These are phyloP conservation scores for Larix kaempferi DNA, from an alignment of 75 land plant genomes.

Conservation along the genomic window DNA sequence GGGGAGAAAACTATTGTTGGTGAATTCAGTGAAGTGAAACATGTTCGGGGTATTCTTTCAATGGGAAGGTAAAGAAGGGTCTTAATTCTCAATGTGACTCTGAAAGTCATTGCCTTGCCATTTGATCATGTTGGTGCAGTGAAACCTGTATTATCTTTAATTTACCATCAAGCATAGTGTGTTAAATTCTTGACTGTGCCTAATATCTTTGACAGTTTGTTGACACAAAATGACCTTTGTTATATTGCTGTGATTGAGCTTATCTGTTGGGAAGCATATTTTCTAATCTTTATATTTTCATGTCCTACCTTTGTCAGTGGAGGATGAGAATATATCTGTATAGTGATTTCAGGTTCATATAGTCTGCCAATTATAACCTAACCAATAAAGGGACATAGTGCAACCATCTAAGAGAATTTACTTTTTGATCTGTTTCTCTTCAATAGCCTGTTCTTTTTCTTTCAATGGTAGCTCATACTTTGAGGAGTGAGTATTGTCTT, in stretches of 20 bases:
- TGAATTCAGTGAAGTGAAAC: slow-evolving; percentile 95
- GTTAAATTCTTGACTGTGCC: not conserved
- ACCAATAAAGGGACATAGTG: too few species aligned
- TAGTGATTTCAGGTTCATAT: too few species aligned
- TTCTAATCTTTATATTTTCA: not conserved
- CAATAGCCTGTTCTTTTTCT: too few species aligned
- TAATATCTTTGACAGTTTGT: not conserved
- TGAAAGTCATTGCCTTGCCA: not conserved
- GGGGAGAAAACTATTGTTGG: slow-evolving; percentile 93
- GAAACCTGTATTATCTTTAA: not conserved
- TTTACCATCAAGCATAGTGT: not conserved
- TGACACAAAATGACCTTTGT: not conserved
- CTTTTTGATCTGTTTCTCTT: too few species aligned
- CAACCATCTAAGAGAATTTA: too few species aligned
- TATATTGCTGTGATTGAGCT: not conserved
- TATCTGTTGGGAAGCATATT: not conserved
- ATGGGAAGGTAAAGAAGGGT: slow-evolving; percentile 83
- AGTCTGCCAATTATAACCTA: too few species aligned
- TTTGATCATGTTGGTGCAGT: not conserved
- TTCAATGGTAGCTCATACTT: too few species aligned
- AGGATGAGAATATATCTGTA: not conserved
- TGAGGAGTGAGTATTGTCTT: too few species aligned
- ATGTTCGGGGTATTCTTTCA: slow-evolving; percentile 93
- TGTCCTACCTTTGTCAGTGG: not conserved
- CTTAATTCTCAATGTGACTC: not conserved